Base-by-base conservation (phyloP, 2,329 filamentous ascomycete genomes). In the Camillea tinctor region DNA sequence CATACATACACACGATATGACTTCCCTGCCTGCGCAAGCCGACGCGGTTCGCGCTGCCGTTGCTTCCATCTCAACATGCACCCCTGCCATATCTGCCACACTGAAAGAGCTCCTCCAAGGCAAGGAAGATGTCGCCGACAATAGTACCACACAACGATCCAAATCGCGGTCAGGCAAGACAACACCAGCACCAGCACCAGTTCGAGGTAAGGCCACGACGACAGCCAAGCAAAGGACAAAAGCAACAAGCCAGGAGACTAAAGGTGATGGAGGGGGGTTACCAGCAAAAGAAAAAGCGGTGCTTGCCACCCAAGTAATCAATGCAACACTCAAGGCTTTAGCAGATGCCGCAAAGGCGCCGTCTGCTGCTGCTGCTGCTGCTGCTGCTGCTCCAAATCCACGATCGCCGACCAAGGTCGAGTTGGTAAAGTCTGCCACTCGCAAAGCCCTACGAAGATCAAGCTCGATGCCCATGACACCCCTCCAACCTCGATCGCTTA, bases 281-380 rank as follows among this genome's bases (percentile, higher is more conserved):
- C 76, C 81, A 4, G 71, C 79, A 4, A 85, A 83, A 66, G 88
- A 92, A 60, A 86, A 83, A 72, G 87, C 86, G 55, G 79, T 84
- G 51, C 76, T 93, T 40, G 90, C 90, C 13, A 92, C 90, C 0
- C 85, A 92, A 62, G 80, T 92, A 40, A 85, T 92, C 68, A 94
- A 93, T 71, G 79, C 80, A 6, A 82, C 87, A 1, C 79, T 93
- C 48, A 92, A 90, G 69, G 81, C 84, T 9, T 80, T 94, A 3
- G 81, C 82, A n/a, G 87, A 90, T 58, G 86, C 86, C 0, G 80
- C 86, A 20, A 92, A 88, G 71, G 74, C 77, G 1, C 62, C 75
- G 3, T 64, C 73, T 1, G 63, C 68, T 3, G 57, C 73, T 1
- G 74, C 15, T 69, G n/a, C n/a, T n/a, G n/a, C n/a, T n/a, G n/a